These are phyloP conservation scores for Podila minutissima DNA, from an alignment of 192 early-diverging fungal species.

Conservation along the genomic window DNA sequence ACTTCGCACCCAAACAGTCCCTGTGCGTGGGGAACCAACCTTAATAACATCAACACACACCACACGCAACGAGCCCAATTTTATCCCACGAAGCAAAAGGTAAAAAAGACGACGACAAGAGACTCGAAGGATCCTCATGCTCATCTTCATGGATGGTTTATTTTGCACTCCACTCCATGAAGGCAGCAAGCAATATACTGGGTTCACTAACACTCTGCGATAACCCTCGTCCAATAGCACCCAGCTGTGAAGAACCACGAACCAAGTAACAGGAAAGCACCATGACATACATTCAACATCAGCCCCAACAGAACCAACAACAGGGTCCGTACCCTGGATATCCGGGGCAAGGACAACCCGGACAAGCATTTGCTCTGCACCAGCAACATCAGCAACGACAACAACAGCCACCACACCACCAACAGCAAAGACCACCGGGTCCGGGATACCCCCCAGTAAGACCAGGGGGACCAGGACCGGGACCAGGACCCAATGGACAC, in stretches of 20 bases:
- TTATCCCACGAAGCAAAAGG: too few species aligned
- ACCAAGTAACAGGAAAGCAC: neutral
- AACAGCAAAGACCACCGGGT: conserved; percentile 16
- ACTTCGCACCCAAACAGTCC: neutral
- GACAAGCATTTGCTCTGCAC: too few species aligned
- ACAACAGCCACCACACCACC: conserved; percentile 17
- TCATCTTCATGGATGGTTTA: too few species aligned
- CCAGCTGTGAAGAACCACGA: neutral
- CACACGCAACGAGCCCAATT: too few species aligned
- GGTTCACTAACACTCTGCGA: neutral
- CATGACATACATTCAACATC: neutral
- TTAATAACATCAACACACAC: too few species aligned
- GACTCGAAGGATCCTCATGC: too few species aligned
- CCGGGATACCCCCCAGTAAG: conserved; percentile 13
- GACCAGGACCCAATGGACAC: conserved; percentile 10
- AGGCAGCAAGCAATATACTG: neutral
- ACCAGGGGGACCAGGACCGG: conserved; percentile 18
- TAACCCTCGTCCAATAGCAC: neutral
- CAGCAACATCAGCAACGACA: neutral
- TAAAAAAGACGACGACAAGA: too few species aligned
- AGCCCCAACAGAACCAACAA: neutral
- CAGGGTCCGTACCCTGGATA: too few species aligned
- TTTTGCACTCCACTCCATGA: too few species aligned
- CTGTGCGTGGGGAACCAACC: too few species aligned
- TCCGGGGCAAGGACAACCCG: too few species aligned